Evolutionary conservation across 2,329 filamentous ascomycete species (phyloP), one percentile per base, ranked within the genome.

Genomic region (Penicillium rolfsii): DNA sequence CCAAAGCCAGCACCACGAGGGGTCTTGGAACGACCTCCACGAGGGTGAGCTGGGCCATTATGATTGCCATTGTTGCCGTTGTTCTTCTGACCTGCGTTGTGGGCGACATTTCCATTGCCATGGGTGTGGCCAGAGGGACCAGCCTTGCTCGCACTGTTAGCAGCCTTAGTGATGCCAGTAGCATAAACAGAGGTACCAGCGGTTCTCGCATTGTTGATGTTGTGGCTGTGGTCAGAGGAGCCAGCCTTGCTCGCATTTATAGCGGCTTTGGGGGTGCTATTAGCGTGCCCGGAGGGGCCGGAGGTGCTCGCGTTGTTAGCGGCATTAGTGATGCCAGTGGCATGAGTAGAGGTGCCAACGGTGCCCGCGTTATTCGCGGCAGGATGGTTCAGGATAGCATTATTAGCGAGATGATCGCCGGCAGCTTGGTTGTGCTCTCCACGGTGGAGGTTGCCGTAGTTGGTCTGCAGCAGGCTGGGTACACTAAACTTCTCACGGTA

Each of bases 401-500:
- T 43, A 38, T 30, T 33, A n/a, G 36, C 63, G 57, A 79, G 64
- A 60, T 52, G 64, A 55, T 65, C 59, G 58, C 43, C 52, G 59
- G 38, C 64, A 56, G n/a, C 38, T 46, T 56, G 60, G 14, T 38
- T 63, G 48, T 55, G 60, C n/a, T 41, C 63, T 28, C 59, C 33
- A 52, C 71, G 67, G 7, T 63, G 55, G 28, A 62, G 11, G 22
- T 48, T 57, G 36, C 53, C 62, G 60, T 69, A 64, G 38, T 59
- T 64, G 24, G 61, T 56, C 24, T 68, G 62, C 28, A 69, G 52
- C 2, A 78, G 59, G 50, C 74, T 76, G 0, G 72, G 56, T 1
- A 77, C 58, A 6, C 64, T 61, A 59, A 73, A 68, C 67, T 82
- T 81, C 56, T 87, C 82, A 56, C 80, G 78, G 70, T 81, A 87